phyloP scores from a whole-genome alignment of 1,284 basidiomycete genomes.

The Golubevia pallescens region DNA sequence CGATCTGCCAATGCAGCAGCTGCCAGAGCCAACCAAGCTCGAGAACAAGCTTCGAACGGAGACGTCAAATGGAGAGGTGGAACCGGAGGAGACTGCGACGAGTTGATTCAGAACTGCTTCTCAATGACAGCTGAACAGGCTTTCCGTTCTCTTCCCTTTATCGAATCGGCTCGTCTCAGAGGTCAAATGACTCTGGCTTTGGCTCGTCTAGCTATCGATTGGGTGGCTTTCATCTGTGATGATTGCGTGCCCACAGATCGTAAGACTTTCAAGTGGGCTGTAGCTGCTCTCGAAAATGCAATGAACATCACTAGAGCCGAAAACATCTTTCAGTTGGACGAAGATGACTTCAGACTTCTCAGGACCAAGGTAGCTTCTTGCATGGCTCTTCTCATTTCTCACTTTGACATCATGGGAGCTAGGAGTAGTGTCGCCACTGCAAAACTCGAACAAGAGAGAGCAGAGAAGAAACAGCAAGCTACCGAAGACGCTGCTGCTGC shows the following conservation, averaged over 20 bases:
- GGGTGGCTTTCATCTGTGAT: constrained; percentile 98
- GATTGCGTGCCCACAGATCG: constrained; percentile 95
- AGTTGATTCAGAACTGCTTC: constrained; percentile 94
- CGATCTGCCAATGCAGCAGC: background rate
- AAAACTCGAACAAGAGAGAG: constrained; percentile 50
- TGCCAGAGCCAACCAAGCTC: constrained; percentile 1
- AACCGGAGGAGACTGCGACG: constrained; percentile 64
- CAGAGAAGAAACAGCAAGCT: constrained; percentile 36
- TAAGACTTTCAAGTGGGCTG: constrained; percentile 97
- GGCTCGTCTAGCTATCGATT: constrained; percentile 66
- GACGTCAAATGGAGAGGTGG: background rate
- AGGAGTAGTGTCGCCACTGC: constrained; percentile 54
- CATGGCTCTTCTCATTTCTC: constrained; percentile 92
- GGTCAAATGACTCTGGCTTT: constrained; percentile 53
- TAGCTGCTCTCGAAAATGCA: constrained; percentile 92
- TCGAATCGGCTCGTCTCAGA: constrained; percentile 47
- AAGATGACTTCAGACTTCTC: constrained; percentile 80
- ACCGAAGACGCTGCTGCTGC: constrained; percentile 15
- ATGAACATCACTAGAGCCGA: constrained; percentile 86
- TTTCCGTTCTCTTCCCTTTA: constrained; percentile 52
- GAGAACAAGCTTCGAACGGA: background rate
- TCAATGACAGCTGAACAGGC: constrained; percentile 85
- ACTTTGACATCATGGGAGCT: constrained; percentile 83
- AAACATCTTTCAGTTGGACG: constrained; percentile 85
- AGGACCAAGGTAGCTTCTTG: constrained; percentile 92